phyloP scores from a whole-genome alignment of 2,329 filamentous ascomycete species.

The Xylariaceae sp. region DNA sequence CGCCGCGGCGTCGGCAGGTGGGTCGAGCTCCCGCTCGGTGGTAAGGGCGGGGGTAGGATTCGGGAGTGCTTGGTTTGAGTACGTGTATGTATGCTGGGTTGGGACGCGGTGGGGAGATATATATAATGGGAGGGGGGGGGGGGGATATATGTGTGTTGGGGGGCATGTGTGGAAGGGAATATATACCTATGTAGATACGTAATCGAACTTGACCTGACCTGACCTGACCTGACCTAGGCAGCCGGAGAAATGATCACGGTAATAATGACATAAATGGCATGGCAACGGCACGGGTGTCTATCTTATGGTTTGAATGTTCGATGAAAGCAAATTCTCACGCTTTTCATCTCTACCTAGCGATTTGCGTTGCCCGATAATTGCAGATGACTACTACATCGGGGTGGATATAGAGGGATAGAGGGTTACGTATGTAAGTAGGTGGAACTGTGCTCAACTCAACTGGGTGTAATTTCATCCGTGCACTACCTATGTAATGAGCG shows the following conservation, averaged over 20 bases:
- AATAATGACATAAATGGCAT: not conserved
- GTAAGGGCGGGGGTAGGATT: slow-evolving; percentile 58
- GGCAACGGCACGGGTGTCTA: not conserved
- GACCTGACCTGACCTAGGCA: too few species aligned
- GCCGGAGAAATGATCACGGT: not conserved
- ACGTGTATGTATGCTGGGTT: not conserved
- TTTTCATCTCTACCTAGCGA: too few species aligned
- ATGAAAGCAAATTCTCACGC: too few species aligned
- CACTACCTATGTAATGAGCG: too few species aligned
- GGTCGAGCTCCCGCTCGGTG: slow-evolving; percentile 78
- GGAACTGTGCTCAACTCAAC: too few species aligned
- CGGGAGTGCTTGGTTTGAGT: slow-evolving; percentile 63
- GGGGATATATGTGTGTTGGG: not conserved
- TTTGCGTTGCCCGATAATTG: too few species aligned
- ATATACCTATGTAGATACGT: not conserved
- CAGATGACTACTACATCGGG: too few species aligned
- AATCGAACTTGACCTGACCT: too few species aligned
- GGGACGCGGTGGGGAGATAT: not conserved
- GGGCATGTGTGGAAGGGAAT: not conserved
- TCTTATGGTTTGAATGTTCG: too few species aligned
- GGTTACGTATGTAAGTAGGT: too few species aligned
- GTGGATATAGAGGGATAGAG: too few species aligned
- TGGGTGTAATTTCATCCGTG: too few species aligned
- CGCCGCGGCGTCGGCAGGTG: slow-evolving; percentile 73
- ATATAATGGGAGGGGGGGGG: not conserved